Evolutionary conservation across 495 filamentous ascomycete species (phyloP).

Genomic region (Podospora didyma): DNA sequence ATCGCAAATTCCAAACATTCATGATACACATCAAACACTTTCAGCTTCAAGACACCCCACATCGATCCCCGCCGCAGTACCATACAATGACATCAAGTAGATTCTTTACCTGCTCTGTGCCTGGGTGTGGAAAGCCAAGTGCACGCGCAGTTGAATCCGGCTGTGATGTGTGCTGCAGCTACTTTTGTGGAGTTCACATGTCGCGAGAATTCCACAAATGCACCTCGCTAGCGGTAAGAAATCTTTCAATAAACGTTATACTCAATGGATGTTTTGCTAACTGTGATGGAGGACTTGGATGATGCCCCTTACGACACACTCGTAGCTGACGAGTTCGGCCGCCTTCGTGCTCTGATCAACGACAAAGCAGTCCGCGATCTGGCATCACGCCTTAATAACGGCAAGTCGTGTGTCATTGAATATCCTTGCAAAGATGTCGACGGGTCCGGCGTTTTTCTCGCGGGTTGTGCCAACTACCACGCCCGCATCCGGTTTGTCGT

Average conservation of each 20-base stretch:
- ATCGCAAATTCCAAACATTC: too few relatives aligned
- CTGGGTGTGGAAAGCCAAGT: neutral
- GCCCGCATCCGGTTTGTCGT: conserved; percentile 2
- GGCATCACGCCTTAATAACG: neutral
- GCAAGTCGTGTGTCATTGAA: neutral
- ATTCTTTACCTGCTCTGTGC: conserved; percentile 1
- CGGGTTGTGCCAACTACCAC: conserved; percentile 7
- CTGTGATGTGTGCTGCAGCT: neutral
- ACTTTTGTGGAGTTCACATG: neutral
- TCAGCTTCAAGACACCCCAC: too few relatives aligned
- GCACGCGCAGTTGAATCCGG: neutral
- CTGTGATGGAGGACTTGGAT: neutral
- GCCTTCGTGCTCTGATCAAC: neutral
- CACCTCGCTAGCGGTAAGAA: neutral
- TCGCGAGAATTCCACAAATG: neutral
- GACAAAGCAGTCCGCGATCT: conserved; percentile 1
- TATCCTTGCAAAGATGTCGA: too few relatives aligned
- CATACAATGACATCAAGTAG: neutral
- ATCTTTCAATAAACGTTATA: too few relatives aligned
- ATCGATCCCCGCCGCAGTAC: too few relatives aligned
- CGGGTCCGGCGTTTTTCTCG: too few relatives aligned
- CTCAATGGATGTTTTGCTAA: neutral
- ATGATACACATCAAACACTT: too few relatives aligned
- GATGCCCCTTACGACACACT: neutral
- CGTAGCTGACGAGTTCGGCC: neutral